Evolutionary conservation across 352 stramenopile species (phyloP), one percentile per base, ranked within the genome.

Genomic region (Stramenopiles sp.): DNA sequence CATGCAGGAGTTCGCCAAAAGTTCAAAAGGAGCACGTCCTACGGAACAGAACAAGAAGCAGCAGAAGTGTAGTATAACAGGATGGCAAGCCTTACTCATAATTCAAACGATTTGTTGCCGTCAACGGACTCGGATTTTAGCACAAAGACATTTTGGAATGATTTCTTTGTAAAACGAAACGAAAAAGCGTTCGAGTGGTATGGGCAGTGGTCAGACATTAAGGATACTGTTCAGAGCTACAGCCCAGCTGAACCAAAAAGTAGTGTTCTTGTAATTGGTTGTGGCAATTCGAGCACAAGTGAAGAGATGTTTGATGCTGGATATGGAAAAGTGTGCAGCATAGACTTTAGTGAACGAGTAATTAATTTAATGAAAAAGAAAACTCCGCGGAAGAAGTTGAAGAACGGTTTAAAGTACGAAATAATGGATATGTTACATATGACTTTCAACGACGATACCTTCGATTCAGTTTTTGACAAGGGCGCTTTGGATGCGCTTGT

Each of bases 381-480:
- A 67, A 82, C 90, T 67, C 55, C 55, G 22, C 27, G 22, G 55
- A 27, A 22, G 55, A 44, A 30, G 8, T 31, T 30, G 30, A 81
- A 80, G 31, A 86, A 88, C 75, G 75, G 83, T 80, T 82, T 93
- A 84, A 80, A 87, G 31, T 93, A 88, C 87, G 76, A 89, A 29
- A 87, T 92, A 67, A 90, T 92, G 87, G 88, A 93, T 85, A 91
- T 93, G 86, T 89, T 89, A n/a, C 67, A 85, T 75, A 91, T 93
- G 88, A 71, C 31, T 30, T 83, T 90, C 33, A 80, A 81, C 67
- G 75, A 85, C 44, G 87, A 7, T 0, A 88, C 83, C 76, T 93
- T 92, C 80, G 88, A 93, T 75, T 83, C 91, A 30, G 87, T 93
- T 31, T 80, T 93, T 82, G 89, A 93, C 84, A 93, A 93, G 82